Evolutionary conservation across 768 basidiomycete species (phyloP), one percentile per base, ranked within the genome.

Genomic region (Mycena haematopus): DNA sequence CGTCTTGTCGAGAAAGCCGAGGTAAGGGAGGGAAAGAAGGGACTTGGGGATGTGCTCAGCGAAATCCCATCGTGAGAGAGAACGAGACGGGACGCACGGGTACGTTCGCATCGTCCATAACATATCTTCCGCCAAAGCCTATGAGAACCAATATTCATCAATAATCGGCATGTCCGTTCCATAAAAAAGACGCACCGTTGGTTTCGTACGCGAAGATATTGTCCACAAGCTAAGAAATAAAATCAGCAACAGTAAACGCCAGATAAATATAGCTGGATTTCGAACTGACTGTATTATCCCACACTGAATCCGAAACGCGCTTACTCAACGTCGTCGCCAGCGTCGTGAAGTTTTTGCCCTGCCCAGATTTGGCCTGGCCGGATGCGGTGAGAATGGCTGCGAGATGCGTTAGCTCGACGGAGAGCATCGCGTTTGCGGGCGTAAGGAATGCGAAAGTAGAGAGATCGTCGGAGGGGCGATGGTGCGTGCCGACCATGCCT

Each of bases 81-180:
- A n/a, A 42, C 3, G 24, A 35, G 29, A 3, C 8, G 9, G 42
- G 6, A 72, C 86, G 68, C 72, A 91, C 90, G 6, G 91, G 91
- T 45, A 93, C 91, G 66, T 93, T 93, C 7, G 91, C 91, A 67
- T 93, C 91, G 66, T 92, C 91, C 91, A 92, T 92, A 21, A 91
- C 84, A 72, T 91, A 91, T 60, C 85, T 78, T 10, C 86, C 82
- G 38, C 91, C 89, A 52, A 89, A 81, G 9, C 90, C 36, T 36
- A 11, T 13, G 36, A 4, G 36, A 36, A 36, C 13, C 36, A 36
- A 15, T 7, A 13, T 9, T 36, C 31, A 36, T 36, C 36, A 13
- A 36, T 9, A 31, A 4, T 9, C 29, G 6, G 9, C 4, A 36
- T 36, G 36, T 10, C 13, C 9, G 5, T 11, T 36, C 36, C 6